Evolutionary conservation across 352 stramenopile species (phyloP).

Genomic region (Globisporangium solare): DNA sequence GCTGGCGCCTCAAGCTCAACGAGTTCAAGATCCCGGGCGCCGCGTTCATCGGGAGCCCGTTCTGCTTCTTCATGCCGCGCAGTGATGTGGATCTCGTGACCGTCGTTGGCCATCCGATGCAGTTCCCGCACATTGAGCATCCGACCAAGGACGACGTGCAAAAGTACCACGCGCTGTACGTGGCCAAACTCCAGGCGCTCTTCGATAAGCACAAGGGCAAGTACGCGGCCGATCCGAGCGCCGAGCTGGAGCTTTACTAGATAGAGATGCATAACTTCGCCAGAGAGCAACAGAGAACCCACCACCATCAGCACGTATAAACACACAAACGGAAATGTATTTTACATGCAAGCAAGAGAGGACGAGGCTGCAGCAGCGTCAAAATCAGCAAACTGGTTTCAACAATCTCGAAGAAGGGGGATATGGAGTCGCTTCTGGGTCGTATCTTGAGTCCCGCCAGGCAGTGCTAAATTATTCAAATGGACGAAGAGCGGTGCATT

Average conservation of each 20-base stretch:
- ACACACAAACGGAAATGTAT: background rate
- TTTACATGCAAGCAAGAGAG: background rate
- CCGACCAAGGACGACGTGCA: constrained; percentile 85
- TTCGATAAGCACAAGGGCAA: constrained; percentile 86
- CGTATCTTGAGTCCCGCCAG: background rate
- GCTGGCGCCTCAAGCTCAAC: constrained; percentile 75
- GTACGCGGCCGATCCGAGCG: constrained; percentile 66
- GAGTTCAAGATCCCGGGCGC: constrained; percentile 74
- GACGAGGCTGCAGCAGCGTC: background rate
- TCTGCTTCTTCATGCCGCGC: constrained; percentile 82
- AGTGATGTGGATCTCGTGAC: constrained; percentile 72
- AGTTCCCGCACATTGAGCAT: constrained; percentile 78
- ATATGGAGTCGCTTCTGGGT: background rate
- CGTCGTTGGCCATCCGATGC: constrained; percentile 82
- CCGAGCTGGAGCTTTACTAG: constrained; percentile 50
- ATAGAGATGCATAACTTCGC: background rate
- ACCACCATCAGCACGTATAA: background rate
- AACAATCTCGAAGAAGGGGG: too few relatives aligned
- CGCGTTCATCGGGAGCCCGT: constrained; percentile 60
- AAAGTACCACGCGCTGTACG: constrained; percentile 88
- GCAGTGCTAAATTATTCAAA: background rate
- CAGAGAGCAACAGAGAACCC: background rate
- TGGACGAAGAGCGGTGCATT: background rate
- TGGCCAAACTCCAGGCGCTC: constrained; percentile 70
- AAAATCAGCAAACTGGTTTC: background rate